phyloP scores from a whole-genome alignment of 129 eudicot genomes.

The Silybum marianum region DNA sequence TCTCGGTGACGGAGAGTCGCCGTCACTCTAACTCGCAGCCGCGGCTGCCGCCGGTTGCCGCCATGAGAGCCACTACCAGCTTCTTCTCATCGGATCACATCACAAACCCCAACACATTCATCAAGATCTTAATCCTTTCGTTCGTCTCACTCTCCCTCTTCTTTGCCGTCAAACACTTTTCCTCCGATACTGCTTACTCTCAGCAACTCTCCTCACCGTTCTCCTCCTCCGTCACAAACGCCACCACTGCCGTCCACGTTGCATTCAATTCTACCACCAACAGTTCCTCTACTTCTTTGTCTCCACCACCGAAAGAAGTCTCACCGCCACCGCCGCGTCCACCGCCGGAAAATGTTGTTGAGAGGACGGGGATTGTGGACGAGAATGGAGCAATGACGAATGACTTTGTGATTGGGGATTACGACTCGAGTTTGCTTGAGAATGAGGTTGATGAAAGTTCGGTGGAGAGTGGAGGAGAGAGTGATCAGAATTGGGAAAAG shows the following conservation, averaged over 20 bases:
- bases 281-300: slow-evolving; percentile 3
- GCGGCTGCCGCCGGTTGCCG: slow-evolving; percentile 19
- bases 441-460: slow-evolving; percentile 31
- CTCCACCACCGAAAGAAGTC: slow-evolving; percentile 30
- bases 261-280: slow-evolving; percentile 12
- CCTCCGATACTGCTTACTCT: slow-evolving; percentile 28
- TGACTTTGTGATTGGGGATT: slow-evolving; percentile 68
- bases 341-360: slow-evolving; percentile 35
- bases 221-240: slow-evolving; percentile 10
- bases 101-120: slow-evolving; percentile 38
- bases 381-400: slow-evolving; percentile 71
- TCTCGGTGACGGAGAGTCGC: slow-evolving; percentile 4
- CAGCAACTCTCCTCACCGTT: slow-evolving; percentile 21
- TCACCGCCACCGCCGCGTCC: slow-evolving; percentile 20
- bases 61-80: slow-evolving; percentile 46
- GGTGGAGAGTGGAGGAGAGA: slow-evolving; percentile 26
- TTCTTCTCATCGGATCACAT: slow-evolving; percentile 33
- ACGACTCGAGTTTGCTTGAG: slow-evolving; percentile 46
- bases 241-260: slow-evolving; percentile 27
- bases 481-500: slow-evolving; percentile 27
- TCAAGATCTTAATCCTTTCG: slow-evolving; percentile 48
- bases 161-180: slow-evolving; percentile 52
- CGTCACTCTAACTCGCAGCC: slow-evolving; percentile 24
- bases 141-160: slow-evolving; percentile 57
- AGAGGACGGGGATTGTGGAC: slow-evolving; percentile 74